phyloP scores from a whole-genome alignment of 2,329 filamentous ascomycete species.

The Albifimbria verrucaria region DNA sequence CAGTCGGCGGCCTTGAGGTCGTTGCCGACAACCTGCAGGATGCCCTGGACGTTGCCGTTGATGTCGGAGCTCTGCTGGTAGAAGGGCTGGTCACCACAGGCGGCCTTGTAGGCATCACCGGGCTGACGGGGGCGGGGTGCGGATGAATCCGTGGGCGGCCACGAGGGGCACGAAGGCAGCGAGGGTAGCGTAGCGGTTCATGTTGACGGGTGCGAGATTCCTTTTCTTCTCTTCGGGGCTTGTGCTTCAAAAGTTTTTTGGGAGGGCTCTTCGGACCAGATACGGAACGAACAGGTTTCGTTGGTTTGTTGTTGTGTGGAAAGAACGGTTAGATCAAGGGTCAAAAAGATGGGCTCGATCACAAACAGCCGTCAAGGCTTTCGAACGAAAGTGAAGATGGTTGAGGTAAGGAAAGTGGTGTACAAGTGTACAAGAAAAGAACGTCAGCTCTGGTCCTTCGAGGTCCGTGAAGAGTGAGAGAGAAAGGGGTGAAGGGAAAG shows the following conservation, averaged over 20 bases:
- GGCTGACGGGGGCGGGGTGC: conserved; percentile 37
- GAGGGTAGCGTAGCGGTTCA: conserved; percentile 19
- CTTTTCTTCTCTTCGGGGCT: not conserved
- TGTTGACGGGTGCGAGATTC: conserved; percentile 10
- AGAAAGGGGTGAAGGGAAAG: conserved; percentile 16
- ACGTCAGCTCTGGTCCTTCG: conserved; percentile 26
- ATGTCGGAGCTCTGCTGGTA: conserved; percentile 28
- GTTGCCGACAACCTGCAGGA: conserved; percentile 26
- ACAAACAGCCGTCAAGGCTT: conserved; percentile 24
- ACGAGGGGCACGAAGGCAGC: conserved; percentile 25
- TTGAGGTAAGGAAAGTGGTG: conserved; percentile 5
- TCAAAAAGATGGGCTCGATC: conserved; percentile 11
- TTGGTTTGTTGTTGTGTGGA: conserved; percentile 7
- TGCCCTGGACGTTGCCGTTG: conserved; percentile 35
- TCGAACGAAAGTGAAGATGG: conserved; percentile 20
- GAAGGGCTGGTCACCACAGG: conserved; percentile 40
- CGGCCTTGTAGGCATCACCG: conserved; percentile 38
- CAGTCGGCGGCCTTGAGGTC: conserved; percentile 22
- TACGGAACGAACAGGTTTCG: conserved; percentile 5
- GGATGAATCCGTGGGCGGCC: conserved; percentile 42
- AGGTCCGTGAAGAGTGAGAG: conserved; percentile 19
- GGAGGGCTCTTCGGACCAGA: conserved; percentile 24
- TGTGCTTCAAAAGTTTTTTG: conserved; percentile 4
- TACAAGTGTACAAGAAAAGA: conserved; percentile 25
- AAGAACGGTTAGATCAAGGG: conserved; percentile 14